Evolutionary conservation across 2,329 filamentous ascomycete genomes (phyloP), one percentile per base, ranked within the genome.

Genomic region (Macroventuria anomochaeta): DNA sequence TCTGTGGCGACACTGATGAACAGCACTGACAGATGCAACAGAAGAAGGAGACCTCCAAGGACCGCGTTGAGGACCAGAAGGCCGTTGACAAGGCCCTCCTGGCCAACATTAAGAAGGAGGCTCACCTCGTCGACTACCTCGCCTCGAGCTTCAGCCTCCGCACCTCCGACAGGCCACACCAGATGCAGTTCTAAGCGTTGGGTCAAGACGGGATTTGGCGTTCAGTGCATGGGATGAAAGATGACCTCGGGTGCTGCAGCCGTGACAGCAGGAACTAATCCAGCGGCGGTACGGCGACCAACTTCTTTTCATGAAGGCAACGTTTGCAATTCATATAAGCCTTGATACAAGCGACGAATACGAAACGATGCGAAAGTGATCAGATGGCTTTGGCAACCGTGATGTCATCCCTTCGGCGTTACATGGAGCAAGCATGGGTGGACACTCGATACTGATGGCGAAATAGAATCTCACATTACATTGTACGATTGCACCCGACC

Each of bases 121-220:
- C 92, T 72, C 84, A 93, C 82, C 90, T 99, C 74, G 82, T 87
- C 78, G 91, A 88, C 83, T 99, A 99, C 88, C 91, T 99, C 74
- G 86, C 86, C 77, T 91, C 89, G 81, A 91, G 89, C 79, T 99
- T 99, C 90, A 96, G 90, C 88, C 88, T 99, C 82, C 90, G 93
- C 84, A 97, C 93, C 86, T 95, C 95, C 77, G 93, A 99, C 87
- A 93, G 93, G 89, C 95, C 95, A 83, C 95, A 99, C 85, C 91
- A 96, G 88, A 97, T 99, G 95, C 90, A 91, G 83, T 99, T 93
- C 88, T 99, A 97, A 64, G 60, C 57, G 69, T 62, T 61, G 68
- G 64, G 61, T 68, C 58, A 65, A 60, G 68, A 69, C 59, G 64
- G 71, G 63, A 67, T 68, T 68, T 68, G 71, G 71, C 71, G 71